phyloP scores from a whole-genome alignment of 169 alveolate species.

The Sarcocystis neurona region DNA sequence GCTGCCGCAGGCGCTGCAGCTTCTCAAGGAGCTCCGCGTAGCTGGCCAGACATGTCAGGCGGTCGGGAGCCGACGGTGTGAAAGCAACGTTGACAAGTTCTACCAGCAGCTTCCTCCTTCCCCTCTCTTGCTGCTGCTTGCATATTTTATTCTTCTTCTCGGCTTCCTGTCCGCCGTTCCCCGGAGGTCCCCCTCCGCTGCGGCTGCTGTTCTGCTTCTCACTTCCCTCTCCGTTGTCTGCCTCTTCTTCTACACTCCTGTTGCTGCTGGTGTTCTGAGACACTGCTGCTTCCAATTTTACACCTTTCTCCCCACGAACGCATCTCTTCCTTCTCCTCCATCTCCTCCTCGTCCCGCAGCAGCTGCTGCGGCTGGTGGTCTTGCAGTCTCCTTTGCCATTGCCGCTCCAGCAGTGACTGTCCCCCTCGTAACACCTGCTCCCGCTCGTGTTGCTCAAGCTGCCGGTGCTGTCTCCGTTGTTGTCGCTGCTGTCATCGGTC shows the following conservation, averaged over 20 bases:
- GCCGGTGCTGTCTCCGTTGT: no score
- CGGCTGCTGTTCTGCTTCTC: neutral
- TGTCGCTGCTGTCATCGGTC: no score
- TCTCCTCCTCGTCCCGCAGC: no score
- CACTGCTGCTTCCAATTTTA: neutral
- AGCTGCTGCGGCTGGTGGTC: no score
- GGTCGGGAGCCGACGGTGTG: slow-evolving; percentile 62
- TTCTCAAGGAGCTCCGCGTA: slow-evolving; percentile 38
- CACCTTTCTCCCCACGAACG: no score
- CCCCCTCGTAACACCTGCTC: neutral
- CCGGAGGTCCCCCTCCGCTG: neutral
- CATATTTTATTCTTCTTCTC: no score
- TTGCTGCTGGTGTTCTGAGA: neutral
- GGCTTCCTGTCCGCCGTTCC: neutral
- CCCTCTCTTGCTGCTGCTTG: no score
- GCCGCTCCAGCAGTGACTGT: no score
- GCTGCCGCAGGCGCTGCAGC: neutral
- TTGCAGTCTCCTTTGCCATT: no score
- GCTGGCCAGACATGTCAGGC: slow-evolving; percentile 63
- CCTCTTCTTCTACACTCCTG: neutral
- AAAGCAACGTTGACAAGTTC: slow-evolving; percentile 54
- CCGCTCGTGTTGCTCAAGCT: no score
- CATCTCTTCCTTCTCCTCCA: no score
- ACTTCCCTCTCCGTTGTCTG: neutral
- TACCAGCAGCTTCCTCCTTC: slow-evolving; percentile 33